Evolutionary conservation across 129 eudicot genomes (phyloP).

Genomic region (Saussurea involucrata): DNA sequence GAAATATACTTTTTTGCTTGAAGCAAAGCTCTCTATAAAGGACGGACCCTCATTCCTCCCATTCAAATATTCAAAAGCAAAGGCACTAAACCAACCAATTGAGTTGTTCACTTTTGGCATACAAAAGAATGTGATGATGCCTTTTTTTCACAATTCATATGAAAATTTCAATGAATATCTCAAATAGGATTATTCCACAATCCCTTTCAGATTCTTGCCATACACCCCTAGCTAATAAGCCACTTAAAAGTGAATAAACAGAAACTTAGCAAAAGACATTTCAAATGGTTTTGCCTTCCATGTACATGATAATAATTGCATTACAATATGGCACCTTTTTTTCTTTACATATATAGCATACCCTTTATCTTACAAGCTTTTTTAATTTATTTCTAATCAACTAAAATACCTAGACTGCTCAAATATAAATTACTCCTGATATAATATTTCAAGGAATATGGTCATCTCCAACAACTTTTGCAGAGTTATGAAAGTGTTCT

Average conservation of each 20-base stretch:
- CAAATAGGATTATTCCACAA: background rate
- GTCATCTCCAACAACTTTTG: slow-evolving; percentile 16
- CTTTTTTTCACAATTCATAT: background rate
- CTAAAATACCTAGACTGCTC: slow-evolving; percentile 9
- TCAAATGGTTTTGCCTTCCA: background rate
- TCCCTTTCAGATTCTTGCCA: background rate
- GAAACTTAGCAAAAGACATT: background rate
- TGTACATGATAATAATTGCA: background rate
- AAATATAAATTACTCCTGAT: slow-evolving; percentile 8
- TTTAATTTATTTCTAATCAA: background rate
- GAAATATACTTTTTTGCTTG: slow-evolving; percentile 2
- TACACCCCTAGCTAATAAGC: background rate
- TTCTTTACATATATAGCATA: background rate
- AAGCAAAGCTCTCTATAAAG: background rate
- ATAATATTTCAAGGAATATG: slow-evolving; percentile 10
- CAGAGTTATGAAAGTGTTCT: slow-evolving; percentile 13
- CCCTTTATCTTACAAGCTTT: background rate
- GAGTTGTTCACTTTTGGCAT: slow-evolving; percentile 4
- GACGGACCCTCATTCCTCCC: background rate
- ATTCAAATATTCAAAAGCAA: slow-evolving; percentile 1
- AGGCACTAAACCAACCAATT: slow-evolving; percentile 12
- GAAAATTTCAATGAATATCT: background rate
- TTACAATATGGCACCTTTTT: background rate
- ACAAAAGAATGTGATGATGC: background rate
- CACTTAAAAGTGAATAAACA: background rate